Evolutionary conservation across 2,329 filamentous ascomycete species (phyloP), one percentile per base, ranked within the genome.

Genomic region (Penicillium sp.): DNA sequence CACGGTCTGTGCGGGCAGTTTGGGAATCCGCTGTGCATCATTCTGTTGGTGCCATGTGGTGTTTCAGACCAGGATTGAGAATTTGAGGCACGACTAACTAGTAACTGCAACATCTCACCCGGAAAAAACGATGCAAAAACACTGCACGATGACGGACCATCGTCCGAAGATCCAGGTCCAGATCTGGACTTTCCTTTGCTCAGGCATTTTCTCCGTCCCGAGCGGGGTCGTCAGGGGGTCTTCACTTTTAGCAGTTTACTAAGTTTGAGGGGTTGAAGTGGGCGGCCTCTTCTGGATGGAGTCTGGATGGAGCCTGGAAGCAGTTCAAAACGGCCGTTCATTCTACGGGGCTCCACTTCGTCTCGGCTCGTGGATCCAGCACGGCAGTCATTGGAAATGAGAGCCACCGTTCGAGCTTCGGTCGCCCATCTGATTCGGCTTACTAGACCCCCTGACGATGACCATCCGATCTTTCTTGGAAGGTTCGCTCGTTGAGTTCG

Each of bases 251-350:
- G 40, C 35, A 44, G 19, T 24, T 24, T 44, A 12, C n/a, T 13
- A 13, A 17, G 24, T 28, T 30, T n/a, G 44, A 47, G n/a, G 44
- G 44, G 24, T 40, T 24, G 54, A n/a, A 12, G 28, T 10, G 22
- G 35, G 37, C 19, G 37, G 12, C 45, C 33, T 37, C 26, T 37
- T 37, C 33, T 35, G 33, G 28, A 6, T 5, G n/a, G n/a, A n/a
- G 1, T 65, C 62, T 61, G 56, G 58, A 60, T 42, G 56, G 57
- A 54, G 40, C 59, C 59, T 61, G 47, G 59, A 60, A 64, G 61
- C 57, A 61, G 9, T 64, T 53, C 57, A 61, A 66, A 68, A 66
- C 64, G 60, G 58, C 65, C 64, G 58, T 61, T 64, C 51, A 57
- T 37, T 61, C 56, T 42, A 12, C n/a, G 15, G 17, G 51, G 56